Evolutionary conservation across 495 filamentous ascomycete species (phyloP), one percentile per base, ranked within the genome.

Genomic region (Niebla homalea): DNA sequence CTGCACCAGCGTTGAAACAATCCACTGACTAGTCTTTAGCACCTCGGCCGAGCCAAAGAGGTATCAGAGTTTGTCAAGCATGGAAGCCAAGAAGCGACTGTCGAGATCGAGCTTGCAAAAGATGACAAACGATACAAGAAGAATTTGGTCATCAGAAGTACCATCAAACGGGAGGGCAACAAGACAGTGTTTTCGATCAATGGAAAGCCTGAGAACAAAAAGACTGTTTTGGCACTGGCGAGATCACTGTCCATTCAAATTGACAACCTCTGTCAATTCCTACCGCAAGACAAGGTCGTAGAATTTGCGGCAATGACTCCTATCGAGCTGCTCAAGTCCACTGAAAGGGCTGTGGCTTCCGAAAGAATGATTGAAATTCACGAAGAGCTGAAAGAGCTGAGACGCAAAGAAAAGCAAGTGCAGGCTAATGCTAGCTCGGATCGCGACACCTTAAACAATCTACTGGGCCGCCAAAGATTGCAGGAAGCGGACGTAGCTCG

Each of bases 261-360:
- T 60, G 92, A 97, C 66, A 99, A 99, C 57, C 73, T 97, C 2
- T 99, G 92, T 62, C 92, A 97, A 65, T 99, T 99, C 58, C 73
- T 99, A 35, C 92, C 92, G 1, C 92, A 99, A 63, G 92, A 99
- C 61, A 85, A 88, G 58, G 93, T 99, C 5, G 86, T 87, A 21
- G 89, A 95, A 54, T 99, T 99, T 60, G 87, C 92, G 10, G 84
- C 76, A 14, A 73, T 96, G 54, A 83, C 79, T 6, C 84, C 88
- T 0, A 70, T 89, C n/a, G 84, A 93, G n/a, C 73, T 95, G 16
- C 74, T 99, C 2, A 69, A 76, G 36, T 83, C 89, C 43, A 99
- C 92, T 0, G 81, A 92, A 51, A 75, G 85, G 57, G 92, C 92
- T 3, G 89, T 88, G 18, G 92, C 87, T 3, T 79, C 85, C 0